Conservation (phyloP, 257 asterid genomes). For the Thymus quinquecostatus region DNA sequence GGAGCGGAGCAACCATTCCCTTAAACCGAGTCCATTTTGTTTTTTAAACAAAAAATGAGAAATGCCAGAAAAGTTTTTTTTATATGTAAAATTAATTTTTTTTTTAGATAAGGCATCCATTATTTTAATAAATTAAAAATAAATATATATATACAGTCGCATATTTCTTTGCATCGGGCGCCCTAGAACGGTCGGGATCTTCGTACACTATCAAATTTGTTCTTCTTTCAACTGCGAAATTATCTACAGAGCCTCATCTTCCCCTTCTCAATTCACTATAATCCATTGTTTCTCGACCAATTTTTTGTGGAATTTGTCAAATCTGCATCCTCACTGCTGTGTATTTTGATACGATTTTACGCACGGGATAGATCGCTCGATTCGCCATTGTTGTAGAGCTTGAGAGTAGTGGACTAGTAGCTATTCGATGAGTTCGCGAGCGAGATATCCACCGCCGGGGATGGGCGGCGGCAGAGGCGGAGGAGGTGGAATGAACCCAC, state of each 20-base stretch:
- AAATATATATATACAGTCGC: neutral
- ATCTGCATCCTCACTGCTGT: constrained; percentile 10
- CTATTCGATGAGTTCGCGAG: constrained; percentile 61
- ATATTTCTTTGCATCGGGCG: neutral
- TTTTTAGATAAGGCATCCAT: neutral
- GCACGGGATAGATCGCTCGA: constrained; percentile 24
- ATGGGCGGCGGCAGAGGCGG: constrained; percentile 69
- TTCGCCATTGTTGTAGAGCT: constrained; percentile 23
- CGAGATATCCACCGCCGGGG: constrained; percentile 89
- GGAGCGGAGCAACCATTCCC: no score
- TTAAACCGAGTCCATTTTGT: no score
- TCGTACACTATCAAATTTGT: constrained; percentile 2
- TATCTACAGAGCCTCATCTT: neutral
- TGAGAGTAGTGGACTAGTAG: neutral
- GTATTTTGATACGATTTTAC: constrained; percentile 8
- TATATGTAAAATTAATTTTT: neutral
- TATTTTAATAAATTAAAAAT: neutral
- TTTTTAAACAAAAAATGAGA: no score
- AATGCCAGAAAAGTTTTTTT: no score
- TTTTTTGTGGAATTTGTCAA: constrained; percentile 1
- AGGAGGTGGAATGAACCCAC: constrained; percentile 56
- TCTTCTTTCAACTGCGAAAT: constrained; percentile 21
- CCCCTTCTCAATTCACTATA: neutral
- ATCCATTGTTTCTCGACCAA: neutral
- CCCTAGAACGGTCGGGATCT: constrained; percentile 31